Conservation (phyloP, 2,329 filamentous ascomycete species). For the Aspergillus jensenii region DNA sequence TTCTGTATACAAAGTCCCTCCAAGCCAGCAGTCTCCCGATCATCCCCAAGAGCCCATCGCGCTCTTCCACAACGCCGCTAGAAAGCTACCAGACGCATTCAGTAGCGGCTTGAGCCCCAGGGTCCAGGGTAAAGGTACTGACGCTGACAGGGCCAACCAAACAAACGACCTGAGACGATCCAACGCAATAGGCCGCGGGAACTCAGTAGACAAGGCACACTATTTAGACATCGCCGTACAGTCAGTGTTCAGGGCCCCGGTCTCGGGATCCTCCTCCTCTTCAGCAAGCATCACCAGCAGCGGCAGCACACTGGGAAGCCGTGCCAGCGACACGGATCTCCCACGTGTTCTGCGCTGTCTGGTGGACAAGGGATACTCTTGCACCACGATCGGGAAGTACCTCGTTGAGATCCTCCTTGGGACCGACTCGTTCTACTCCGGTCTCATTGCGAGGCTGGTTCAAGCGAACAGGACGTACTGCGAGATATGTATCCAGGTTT, state of each 20-base stretch:
- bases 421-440: neutral
- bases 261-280: no score
- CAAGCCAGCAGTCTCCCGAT: no score
- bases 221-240: neutral
- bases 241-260: neutral
- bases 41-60: no score
- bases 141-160: neutral
- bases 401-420: neutral
- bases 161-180: neutral
- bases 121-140: no score
- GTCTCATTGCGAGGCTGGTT: neutral
- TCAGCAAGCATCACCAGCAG: neutral
- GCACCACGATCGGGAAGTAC: neutral
- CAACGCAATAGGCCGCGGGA: neutral
- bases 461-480: neutral
- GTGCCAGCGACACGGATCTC: neutral
- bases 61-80: no score
- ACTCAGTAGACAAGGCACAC: neutral
- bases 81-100: no score
- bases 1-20: no score
- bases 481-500: neutral
- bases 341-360: neutral
- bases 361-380: neutral
- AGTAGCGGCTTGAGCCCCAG: no score
- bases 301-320: neutral